Evolutionary conservation across 2,329 filamentous ascomycete species (phyloP), one percentile per base, ranked within the genome.

Genomic region (Aureobasidium vineae): DNA sequence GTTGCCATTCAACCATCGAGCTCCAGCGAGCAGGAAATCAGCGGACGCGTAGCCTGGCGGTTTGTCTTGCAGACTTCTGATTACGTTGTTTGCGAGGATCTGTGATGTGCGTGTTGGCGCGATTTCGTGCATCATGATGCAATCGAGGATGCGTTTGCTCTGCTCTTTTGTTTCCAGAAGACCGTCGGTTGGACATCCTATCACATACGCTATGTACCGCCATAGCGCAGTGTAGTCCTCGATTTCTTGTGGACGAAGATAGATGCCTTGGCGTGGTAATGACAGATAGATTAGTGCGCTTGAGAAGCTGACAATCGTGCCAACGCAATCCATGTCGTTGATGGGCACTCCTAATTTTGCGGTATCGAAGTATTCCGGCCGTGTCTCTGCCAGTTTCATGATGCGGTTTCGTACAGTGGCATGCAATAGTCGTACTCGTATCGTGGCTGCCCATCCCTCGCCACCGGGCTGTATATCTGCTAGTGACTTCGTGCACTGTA

Each of bases 261-360:
- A 87, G 65, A 94, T 86, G 2, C 90, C 90, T 77, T 93, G 90
- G 0, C 89, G 82, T 0, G 90, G 90, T 5, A 93, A 81, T 28
- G 85, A 84, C 31, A 91, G 74, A 82, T 85, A 92, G 68, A 92
- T 82, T 2, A 92, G 76, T 0, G 84, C 84, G 0, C 86, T 82
- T 0, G 86, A 90, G 76, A 94, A 94, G 1, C 86, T 86, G 41
- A 81, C 82, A 68, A 93, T 88, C 1, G 90, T 93, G 13, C 82
- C 88, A 40, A 92, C 86, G 66, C 83, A 86, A 75, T 94, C 90
- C 1, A 94, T 82, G 71, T 93, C 88, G 71, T 90, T 93, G 73
- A 93, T 87, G 5, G 89, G 89, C 3, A 89, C 79, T 3, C 89
- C 89, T 73, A 80, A 84, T 43, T 81, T 76, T 21, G 82, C 76